Base-by-base conservation (phyloP, 73 alveolate genomes). In the Tetrahymena borealis region DNA sequence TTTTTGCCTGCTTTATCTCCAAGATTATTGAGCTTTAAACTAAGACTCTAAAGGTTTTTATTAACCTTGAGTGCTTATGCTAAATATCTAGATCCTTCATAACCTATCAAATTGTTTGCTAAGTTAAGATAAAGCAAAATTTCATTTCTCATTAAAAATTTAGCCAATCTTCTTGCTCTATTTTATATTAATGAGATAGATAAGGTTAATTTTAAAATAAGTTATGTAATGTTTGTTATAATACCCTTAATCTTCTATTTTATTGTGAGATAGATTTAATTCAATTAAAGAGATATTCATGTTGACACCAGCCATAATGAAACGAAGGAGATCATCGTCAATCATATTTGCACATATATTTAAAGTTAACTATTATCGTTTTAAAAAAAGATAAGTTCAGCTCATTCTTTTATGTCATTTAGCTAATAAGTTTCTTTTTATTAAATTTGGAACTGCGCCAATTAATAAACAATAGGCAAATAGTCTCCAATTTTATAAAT, bases 1-100 rank as follows among this genome's bases (percentile, higher is more conserved):
- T 97, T 97, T 20, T 95, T 79, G 16, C 99, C 99, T 31, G 98
- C 98, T 39, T 95, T 96, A 92, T 97, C 99, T 93, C 96, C 97
- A 90, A 97, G 97, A 33, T 97, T 39, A 90, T 97, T 97, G 28
- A 96, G 96, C 91, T 95, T 94, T 24, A 97, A 91, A 90, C 91
- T 95, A 77, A 97, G 91, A 90, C 77, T 35, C 90, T 92, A 94
- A 42, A 97, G 94, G 28, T 97, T 93, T 90, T 96, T 95, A 90
- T 97, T 97, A 18, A 95, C 93, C 92, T 94, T 95, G 7, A 97
- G 90, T 13, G 98, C 99, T 40, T 95, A 94, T 24, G 98, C 98
- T 31, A 97, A 40, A 79, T 95, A 96, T 91, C 98, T 96, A 5
- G 98, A 95, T 7, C 99, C 99, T 90, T 95, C 98, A 90, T 94